Conservation (phyloP, 73 alveolate genomes). For the Paramecium caudatum region DNA sequence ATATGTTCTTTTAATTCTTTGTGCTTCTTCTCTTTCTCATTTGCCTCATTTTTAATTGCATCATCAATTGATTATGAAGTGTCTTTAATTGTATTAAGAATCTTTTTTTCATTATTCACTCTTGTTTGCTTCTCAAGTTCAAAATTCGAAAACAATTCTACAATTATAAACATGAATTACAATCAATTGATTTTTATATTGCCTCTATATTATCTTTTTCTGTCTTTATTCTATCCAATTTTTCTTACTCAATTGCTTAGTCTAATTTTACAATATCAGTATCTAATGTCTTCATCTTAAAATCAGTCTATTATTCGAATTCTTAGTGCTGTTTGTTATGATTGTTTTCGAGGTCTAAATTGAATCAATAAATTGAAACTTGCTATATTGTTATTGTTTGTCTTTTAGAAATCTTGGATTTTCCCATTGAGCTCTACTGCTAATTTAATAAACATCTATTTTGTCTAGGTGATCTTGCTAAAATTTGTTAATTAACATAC, state of each 20-base stretch:
- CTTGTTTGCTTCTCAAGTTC: constrained; percentile 39
- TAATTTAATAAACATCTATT: neutral
- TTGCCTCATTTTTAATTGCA: constrained; percentile 1
- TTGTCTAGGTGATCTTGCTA: neutral
- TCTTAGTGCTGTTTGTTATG: neutral
- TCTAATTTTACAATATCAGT: constrained; percentile 34
- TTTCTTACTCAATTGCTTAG: constrained; percentile 58
- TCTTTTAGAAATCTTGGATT: constrained; percentile 23
- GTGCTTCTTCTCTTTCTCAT: neutral
- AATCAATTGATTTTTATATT: constrained; percentile 37
- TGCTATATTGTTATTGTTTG: neutral
- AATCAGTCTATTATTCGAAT: neutral
- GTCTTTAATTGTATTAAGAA: neutral
- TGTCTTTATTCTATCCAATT: constrained; percentile 39
- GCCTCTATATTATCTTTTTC: constrained; percentile 34
- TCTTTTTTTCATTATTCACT: constrained; percentile 46
- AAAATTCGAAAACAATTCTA: constrained; percentile 21
- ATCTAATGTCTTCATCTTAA: neutral
- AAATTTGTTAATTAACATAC: neutral
- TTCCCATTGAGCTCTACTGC: constrained; percentile 41
- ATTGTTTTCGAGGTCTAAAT: constrained; percentile 1
- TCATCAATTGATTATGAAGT: constrained; percentile 24
- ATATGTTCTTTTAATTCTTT: neutral
- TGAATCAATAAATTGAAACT: neutral
- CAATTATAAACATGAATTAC: neutral